Evolutionary conservation across 495 filamentous ascomycete genomes (phyloP), one percentile per base, ranked within the genome.

Genomic region (Xanthoparmelia taractica): DNA sequence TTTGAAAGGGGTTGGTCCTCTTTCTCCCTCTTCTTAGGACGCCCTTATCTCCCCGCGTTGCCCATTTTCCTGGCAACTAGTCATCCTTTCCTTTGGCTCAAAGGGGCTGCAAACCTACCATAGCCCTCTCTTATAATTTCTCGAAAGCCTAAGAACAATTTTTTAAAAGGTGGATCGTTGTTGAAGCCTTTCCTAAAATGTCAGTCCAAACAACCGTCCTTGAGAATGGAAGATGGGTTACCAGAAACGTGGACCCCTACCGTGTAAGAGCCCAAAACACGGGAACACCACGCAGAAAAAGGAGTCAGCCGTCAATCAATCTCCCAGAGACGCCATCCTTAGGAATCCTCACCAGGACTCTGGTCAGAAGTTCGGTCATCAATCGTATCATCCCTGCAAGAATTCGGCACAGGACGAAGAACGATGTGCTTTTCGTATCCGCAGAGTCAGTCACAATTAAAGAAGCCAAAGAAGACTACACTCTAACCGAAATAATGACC

Each of bases 351-450:
- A 87, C 89, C 3, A 84, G 81, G 68, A 96, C 93, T 5, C 68
- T 95, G 20, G 73, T 94, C 48, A 80, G 84, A 56, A 96, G 89
- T 61, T 86, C 90, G 2, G 77, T 87, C 29, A 82, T 90, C 64
- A 87, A 89, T 68, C 87, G 83, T 73, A 89, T 97, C 43, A 73
- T 96, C 17, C 92, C 93, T 13, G 90, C 87, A 12, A 83, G 87
- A 63, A 79, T 97, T 58, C 79, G 91, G 50, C 83, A 84, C 61
- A 75, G 77, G 56, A 70, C 80, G 12, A 80, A 84, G 61, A 92
- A 96, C 60, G 92, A 98, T 78, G 88, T 97, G 65, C 86, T 92
- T n/a, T 92, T 97, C 65, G 82, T 98, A 55, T 85, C 89, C 43
- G 88, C 91, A 73, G 72, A 86, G 74, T 70, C 67, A 18, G 48